phyloP scores from a whole-genome alignment of 1,139 yeast genomes.

The Ogataea hybrid region DNA sequence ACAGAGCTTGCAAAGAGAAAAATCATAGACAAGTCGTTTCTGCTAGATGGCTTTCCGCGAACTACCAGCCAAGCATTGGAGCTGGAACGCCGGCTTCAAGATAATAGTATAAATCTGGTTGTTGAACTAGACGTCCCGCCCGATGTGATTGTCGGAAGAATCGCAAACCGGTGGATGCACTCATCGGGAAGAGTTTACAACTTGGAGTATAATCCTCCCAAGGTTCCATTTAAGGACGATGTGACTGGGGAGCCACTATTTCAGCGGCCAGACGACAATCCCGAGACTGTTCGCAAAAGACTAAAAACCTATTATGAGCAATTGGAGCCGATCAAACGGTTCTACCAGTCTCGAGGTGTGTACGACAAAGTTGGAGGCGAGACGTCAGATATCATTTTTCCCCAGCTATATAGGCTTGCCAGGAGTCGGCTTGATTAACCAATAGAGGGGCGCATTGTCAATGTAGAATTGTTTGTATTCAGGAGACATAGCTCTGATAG shows the following conservation, averaged over 20 bases:
- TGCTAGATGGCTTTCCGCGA: slow-evolving; percentile 91
- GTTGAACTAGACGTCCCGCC: slow-evolving; percentile 85
- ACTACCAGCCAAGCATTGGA: slow-evolving; percentile 68
- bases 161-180: slow-evolving; percentile 86
- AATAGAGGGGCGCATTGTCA: background rate
- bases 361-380: slow-evolving; percentile 65
- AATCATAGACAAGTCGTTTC: slow-evolving; percentile 49
- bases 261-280: slow-evolving; percentile 80
- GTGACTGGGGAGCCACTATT: slow-evolving; percentile 81
- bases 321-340: slow-evolving; percentile 62
- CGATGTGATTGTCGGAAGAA: slow-evolving; percentile 71
- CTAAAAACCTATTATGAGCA: slow-evolving; percentile 59
- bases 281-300: slow-evolving; percentile 65
- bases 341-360: slow-evolving; percentile 52
- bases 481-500: no score
- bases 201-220: slow-evolving; percentile 86
- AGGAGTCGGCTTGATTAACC: slow-evolving; percentile 25
- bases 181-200: slow-evolving; percentile 88
- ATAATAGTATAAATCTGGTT: slow-evolving; percentile 57
- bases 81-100: slow-evolving; percentile 47
- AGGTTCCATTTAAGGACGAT: slow-evolving; percentile 76
- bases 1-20: slow-evolving; percentile 45
- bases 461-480: no score
- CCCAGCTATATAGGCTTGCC: slow-evolving; percentile 53
- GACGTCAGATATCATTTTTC: slow-evolving; percentile 81